Percentiles rank a stretch among this genome's conserved stretches.
Evolutionary conservation across 192 early-diverging fungal species (phyloP).

Genomic region (Entomortierella parvispora): DNA sequence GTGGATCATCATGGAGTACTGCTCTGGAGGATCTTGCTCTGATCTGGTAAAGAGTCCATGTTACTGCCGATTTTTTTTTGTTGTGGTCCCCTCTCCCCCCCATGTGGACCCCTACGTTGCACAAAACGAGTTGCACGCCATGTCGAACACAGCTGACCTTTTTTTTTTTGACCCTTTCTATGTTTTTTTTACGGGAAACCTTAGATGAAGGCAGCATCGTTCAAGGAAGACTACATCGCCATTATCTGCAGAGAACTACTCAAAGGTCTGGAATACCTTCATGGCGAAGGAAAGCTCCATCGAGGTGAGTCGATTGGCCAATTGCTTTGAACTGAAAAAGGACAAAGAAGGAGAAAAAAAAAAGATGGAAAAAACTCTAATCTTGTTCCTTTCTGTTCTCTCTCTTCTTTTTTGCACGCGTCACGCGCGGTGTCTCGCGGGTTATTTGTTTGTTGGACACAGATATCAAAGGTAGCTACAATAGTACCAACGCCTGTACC

Average conservation of each 20-base stretch:
- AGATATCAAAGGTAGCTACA: conserved; percentile 47
- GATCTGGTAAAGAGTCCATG: conserved; percentile 75
- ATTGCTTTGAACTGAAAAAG: neutral
- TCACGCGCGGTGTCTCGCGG: conserved; percentile 3
- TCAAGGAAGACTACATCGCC: conserved; percentile 89
- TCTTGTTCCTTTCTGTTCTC: neutral
- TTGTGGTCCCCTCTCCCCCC: too few species aligned
- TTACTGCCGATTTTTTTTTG: neutral
- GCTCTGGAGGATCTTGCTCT: conserved; percentile 92
- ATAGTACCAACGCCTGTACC: neutral
- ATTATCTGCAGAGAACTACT: conserved; percentile 91
- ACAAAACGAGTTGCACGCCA: too few species aligned
- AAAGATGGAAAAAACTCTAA: conserved; percentile 20
- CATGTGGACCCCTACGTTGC: too few species aligned
- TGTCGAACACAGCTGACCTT: neutral
- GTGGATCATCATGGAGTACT: conserved; percentile 99
- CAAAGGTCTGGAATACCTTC: conserved; percentile 90
- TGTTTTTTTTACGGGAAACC: neutral
- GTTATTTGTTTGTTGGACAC: neutral
- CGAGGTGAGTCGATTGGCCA: conserved; percentile 55
- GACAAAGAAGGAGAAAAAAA: neutral
- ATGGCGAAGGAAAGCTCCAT: conserved; percentile 86
- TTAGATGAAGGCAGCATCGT: conserved; percentile 84
- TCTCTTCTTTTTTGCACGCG: conserved; percentile 4
- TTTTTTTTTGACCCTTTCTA: conserved; percentile 1